Evolutionary conservation across 345 rosid species (phyloP).

Genomic region (Nephelium lappaceum): DNA sequence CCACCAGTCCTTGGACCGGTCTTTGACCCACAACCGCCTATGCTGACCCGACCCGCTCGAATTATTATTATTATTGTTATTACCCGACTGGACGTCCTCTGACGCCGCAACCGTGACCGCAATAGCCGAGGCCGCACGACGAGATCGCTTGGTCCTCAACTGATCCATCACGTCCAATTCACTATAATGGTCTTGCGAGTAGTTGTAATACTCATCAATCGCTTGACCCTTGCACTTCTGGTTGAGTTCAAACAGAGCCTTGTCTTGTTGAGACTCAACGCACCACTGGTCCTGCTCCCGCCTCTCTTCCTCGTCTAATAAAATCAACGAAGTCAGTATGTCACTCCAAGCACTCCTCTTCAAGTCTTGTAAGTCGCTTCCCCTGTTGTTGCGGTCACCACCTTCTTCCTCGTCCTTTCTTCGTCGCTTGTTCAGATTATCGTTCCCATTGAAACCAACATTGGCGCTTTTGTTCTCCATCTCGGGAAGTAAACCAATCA

Average conservation of each 20-base stretch:
- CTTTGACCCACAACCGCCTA: conserved; percentile 86
- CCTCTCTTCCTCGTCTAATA: conserved; percentile 67
- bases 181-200: conserved; percentile 41
- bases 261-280: conserved; percentile 42
- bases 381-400: neutral
- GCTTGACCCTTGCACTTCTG: conserved; percentile 35
- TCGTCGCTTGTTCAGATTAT: conserved; percentile 41
- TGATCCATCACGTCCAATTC: conserved; percentile 35
- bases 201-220: conserved; percentile 43
- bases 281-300: conserved; percentile 45
- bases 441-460: conserved; percentile 25
- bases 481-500: conserved; percentile 34
- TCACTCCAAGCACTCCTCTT: conserved; percentile 31
- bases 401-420: conserved; percentile 38
- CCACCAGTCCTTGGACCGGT: conserved; percentile 91
- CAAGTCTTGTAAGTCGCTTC: conserved; percentile 8
- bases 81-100: conserved; percentile 23
- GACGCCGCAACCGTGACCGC: conserved; percentile 13
- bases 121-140: conserved; percentile 31
- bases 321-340: conserved; percentile 53
- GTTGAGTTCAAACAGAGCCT: conserved; percentile 46
- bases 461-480: conserved; percentile 24
- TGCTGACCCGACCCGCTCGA: conserved; percentile 27
- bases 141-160: conserved; percentile 42
- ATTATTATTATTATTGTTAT: neutral